Evolutionary conservation across 2,329 filamentous ascomycete species (phyloP).

Genomic region (Colletotrichum sp.): DNA sequence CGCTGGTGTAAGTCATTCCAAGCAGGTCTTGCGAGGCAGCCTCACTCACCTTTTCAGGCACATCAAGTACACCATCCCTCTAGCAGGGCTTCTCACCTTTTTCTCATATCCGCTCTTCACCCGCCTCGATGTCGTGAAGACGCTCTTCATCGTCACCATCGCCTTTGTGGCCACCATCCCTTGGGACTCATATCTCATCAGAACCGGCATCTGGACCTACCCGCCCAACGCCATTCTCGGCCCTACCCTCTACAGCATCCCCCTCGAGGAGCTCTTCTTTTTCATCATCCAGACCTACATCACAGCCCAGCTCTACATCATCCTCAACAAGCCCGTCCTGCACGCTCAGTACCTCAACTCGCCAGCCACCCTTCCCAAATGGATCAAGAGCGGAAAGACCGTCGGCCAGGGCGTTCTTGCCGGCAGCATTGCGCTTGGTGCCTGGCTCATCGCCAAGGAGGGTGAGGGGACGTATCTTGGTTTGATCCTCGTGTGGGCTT

Average conservation of each 20-base stretch:
- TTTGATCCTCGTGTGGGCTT: conserved; percentile 72
- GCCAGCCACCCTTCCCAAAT: conserved; percentile 28
- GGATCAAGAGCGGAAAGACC: conserved; percentile 34
- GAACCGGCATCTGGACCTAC: conserved; percentile 73
- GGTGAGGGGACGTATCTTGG: conserved; percentile 68
- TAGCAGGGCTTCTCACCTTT: conserved; percentile 62
- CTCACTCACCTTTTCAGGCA: conserved; percentile 48
- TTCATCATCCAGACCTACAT: conserved; percentile 80
- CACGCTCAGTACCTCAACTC: conserved; percentile 46
- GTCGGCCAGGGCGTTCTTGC: conserved; percentile 56
- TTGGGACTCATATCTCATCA: conserved; percentile 79
- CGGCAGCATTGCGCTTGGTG: conserved; percentile 46
- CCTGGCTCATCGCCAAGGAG: conserved; percentile 47
- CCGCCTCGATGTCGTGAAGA: conserved; percentile 66
- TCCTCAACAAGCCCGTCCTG: conserved; percentile 69
- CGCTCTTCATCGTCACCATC: conserved; percentile 63
- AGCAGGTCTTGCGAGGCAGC: too few species aligned
- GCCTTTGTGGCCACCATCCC: conserved; percentile 73
- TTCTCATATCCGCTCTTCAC: conserved; percentile 67
- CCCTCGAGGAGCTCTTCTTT: conserved; percentile 77
- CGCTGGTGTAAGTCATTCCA: conserved; percentile 57
- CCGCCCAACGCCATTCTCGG: conserved; percentile 69
- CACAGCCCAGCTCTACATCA: conserved; percentile 70
- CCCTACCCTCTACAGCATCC: conserved; percentile 66
- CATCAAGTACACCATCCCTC: conserved; percentile 70